A percentile compares a stretch with the other conserved stretches of the same genome.
phyloP scores from a whole-genome alignment of 2,329 filamentous ascomycete species.

The Ophiosphaerella herpotricha region DNA sequence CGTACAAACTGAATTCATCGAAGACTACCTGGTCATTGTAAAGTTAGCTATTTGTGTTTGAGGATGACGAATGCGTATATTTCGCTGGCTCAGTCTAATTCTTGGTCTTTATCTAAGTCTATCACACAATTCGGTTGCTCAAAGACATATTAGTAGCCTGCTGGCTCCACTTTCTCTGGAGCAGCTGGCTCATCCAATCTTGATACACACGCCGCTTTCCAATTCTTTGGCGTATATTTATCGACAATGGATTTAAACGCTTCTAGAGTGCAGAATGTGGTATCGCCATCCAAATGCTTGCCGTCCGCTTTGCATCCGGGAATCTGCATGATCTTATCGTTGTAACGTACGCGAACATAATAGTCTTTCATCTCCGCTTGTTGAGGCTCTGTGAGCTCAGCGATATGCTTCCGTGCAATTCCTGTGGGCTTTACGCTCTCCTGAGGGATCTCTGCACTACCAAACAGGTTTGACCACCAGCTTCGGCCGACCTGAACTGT shows the following conservation, averaged over 20 bases:
- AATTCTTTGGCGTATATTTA: conserved; percentile 82
- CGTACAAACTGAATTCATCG: too few species aligned
- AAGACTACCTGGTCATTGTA: too few species aligned
- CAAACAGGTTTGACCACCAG: conserved; percentile 47
- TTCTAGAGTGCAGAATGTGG: conserved; percentile 88
- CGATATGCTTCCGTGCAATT: conserved; percentile 65
- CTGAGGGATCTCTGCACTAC: conserved; percentile 21
- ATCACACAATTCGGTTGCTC: background rate
- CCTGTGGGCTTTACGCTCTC: conserved; percentile 31
- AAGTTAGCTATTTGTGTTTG: too few species aligned
- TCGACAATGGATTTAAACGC: conserved; percentile 94
- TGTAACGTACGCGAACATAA: conserved; percentile 90
- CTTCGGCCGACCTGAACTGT: conserved; percentile 22
- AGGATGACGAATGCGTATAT: too few species aligned
- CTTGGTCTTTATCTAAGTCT: too few species aligned
- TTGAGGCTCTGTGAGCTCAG: conserved; percentile 62
- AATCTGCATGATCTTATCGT: conserved; percentile 79
- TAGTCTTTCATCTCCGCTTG: conserved; percentile 69
- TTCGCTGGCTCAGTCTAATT: too few species aligned
- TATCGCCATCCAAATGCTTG: conserved; percentile 84
- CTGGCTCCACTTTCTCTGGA: conserved; percentile 47
- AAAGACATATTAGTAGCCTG: conserved; percentile 33
- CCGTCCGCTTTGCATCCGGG: conserved; percentile 78
- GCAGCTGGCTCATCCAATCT: conserved; percentile 62
- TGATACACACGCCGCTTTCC: conserved; percentile 66